Evolutionary conservation across 116 monocot species (phyloP).

Genomic region (Papilionanthe hybrid): DNA sequence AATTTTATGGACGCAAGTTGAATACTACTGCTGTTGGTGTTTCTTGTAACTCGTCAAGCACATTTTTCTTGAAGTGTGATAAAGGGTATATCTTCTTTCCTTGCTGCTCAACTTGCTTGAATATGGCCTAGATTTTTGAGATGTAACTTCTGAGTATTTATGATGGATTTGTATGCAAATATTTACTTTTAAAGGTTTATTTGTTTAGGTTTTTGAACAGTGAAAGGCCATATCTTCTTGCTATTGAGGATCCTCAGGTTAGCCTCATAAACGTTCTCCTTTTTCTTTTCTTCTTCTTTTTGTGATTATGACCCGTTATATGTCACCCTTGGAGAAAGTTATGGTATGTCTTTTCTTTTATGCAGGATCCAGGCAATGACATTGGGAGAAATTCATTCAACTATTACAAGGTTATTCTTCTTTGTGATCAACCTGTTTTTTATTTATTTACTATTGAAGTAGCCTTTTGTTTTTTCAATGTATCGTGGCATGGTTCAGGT

Average conservation of each 20-base stretch:
- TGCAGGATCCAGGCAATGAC: constrained; percentile 73
- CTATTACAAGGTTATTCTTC: constrained; percentile 65
- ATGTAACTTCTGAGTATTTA: background rate
- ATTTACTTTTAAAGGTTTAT: background rate
- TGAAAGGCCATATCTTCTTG: constrained; percentile 63
- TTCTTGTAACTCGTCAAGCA: constrained; percentile 61
- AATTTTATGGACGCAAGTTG: constrained; percentile 90
- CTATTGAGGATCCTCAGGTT: constrained; percentile 91
- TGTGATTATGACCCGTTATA: background rate
- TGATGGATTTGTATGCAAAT: background rate
- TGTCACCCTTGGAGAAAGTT: background rate
- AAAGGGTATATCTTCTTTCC: constrained; percentile 45
- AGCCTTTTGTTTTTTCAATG: background rate
- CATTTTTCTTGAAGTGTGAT: constrained; percentile 66
- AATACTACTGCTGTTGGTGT: constrained; percentile 77
- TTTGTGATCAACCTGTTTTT: background rate
- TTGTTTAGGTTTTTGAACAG: constrained; percentile 54
- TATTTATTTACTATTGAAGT: background rate
- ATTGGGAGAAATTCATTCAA: constrained; percentile 85
- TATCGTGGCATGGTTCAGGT: background rate
- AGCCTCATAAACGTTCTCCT: constrained; percentile 4
- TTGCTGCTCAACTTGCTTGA: background rate
- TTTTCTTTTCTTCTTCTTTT: constrained; percentile 5
- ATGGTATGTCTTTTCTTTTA: constrained; percentile 4
- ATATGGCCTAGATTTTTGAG: background rate